These are phyloP conservation scores for Pleurotus tuoliensis DNA, from an alignment of 768 basidiomycete genomes.

Conservation along the genomic window DNA sequence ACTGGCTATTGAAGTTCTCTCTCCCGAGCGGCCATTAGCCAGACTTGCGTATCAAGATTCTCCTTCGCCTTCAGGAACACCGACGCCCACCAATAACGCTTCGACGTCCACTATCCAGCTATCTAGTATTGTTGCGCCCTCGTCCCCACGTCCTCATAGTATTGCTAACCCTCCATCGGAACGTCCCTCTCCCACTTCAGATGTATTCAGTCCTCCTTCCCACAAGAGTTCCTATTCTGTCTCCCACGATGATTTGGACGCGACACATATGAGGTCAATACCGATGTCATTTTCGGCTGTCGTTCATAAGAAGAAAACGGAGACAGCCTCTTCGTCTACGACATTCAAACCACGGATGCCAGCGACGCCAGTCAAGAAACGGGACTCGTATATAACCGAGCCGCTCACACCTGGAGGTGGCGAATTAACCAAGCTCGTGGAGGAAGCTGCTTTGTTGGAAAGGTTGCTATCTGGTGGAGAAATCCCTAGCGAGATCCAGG, in stretches of 20 bases:
- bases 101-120: not conserved
- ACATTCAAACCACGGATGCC: constrained; percentile 18
- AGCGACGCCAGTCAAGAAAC: constrained; percentile 21
- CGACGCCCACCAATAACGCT: not conserved
- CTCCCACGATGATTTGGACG: constrained; percentile 5
- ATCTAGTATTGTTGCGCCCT: not conserved
- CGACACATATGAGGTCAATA: not conserved
- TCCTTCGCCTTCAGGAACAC: not conserved
- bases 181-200: constrained; percentile 14
- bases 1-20: not conserved
- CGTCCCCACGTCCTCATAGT: not conserved
- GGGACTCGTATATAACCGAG: constrained; percentile 23
- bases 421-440: constrained; percentile 51
- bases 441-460: constrained; percentile 58
- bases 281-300: constrained; percentile 46
- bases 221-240: constrained; percentile 3
- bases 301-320: constrained; percentile 53
- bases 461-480: constrained; percentile 47
- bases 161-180: constrained; percentile 11
- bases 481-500: constrained; percentile 32
- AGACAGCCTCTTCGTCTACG: constrained; percentile 23
- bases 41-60: not conserved
- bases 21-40: not conserved
- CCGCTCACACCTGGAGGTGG: constrained; percentile 45
- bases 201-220: not conserved